A percentile compares a stretch with the other conserved stretches of the same genome.
These are phyloP conservation scores for Plectranthus barbatus DNA, from an alignment of 257 asterid genomes.

Conservation along the genomic window DNA sequence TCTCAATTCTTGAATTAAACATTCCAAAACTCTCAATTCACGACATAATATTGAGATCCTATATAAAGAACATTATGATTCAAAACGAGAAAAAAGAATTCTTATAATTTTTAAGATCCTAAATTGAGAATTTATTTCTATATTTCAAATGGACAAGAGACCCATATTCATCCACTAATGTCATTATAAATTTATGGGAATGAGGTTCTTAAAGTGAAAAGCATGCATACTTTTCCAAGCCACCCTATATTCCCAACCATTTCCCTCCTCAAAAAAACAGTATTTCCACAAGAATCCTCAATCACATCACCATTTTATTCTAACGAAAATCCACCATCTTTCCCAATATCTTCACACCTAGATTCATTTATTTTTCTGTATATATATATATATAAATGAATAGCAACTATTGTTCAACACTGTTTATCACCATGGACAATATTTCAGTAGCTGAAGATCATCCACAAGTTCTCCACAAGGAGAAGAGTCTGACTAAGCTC, in stretches of 20 bases:
- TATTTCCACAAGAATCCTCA: not conserved
- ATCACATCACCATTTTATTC: slow-evolving; percentile 7
- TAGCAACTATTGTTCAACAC: not conserved
- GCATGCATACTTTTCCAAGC: not conserved
- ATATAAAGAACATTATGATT: too few species aligned
- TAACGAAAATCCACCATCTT: not conserved
- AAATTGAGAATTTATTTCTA: too few species aligned
- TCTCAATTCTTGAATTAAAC: too few species aligned
- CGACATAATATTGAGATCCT: too few species aligned
- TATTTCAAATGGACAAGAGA: too few species aligned
- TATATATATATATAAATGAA: slow-evolving; percentile 1
- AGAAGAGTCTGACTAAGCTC: not conserved
- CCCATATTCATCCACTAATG: not conserved
- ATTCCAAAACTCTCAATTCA: too few species aligned
- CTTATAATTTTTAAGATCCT: too few species aligned
- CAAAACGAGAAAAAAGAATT: too few species aligned
- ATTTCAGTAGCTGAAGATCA: slow-evolving; percentile 5
- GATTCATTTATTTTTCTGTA: not conserved
- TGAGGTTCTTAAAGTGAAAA: slow-evolving; percentile 7
- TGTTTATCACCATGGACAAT: not conserved
- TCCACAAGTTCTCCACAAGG: not conserved
- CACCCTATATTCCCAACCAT: not conserved
- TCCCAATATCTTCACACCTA: not conserved
- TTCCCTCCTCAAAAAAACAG: not conserved
- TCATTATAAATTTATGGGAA: slow-evolving; percentile 11